Conservation (phyloP, 176 grass and related monocot species). For the Avena atlantica region DNA sequence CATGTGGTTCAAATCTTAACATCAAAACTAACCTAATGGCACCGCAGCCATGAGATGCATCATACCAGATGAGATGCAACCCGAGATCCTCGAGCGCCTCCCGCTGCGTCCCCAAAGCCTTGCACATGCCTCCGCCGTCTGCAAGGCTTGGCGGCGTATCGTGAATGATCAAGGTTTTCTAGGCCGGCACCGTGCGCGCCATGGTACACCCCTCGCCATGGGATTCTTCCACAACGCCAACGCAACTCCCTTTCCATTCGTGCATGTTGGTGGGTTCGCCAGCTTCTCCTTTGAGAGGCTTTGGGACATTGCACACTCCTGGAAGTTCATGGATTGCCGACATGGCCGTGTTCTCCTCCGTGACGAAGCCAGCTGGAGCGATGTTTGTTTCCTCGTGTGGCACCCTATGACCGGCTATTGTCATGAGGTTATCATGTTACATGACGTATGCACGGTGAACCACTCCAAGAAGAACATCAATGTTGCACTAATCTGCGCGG, state of each 20-base stretch:
- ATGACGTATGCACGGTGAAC: too few species aligned
- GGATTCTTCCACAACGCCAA: constrained; percentile 30
- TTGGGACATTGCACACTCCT: neutral
- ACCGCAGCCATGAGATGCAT: neutral
- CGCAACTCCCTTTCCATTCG: neutral
- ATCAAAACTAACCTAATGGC: neutral
- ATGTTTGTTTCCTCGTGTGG: neutral
- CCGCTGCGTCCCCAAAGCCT: neutral
- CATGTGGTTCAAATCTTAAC: neutral
- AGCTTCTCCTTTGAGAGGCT: neutral
- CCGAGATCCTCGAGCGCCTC: neutral
- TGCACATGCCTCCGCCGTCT: neutral
- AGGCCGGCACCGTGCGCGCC: neutral
- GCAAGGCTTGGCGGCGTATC: neutral
- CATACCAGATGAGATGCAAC: neutral
- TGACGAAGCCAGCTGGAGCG: neutral
- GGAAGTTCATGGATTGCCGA: neutral
- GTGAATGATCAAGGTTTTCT: neutral
- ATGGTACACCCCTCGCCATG: neutral
- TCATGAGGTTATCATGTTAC: neutral
- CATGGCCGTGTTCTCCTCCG: neutral
- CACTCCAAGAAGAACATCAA: neutral
- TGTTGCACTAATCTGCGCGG: neutral
- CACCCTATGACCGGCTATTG: neutral
- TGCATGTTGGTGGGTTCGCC: neutral